phyloP scores from a whole-genome alignment of 1,284 basidiomycete species.

The Tremellales sp. region DNA sequence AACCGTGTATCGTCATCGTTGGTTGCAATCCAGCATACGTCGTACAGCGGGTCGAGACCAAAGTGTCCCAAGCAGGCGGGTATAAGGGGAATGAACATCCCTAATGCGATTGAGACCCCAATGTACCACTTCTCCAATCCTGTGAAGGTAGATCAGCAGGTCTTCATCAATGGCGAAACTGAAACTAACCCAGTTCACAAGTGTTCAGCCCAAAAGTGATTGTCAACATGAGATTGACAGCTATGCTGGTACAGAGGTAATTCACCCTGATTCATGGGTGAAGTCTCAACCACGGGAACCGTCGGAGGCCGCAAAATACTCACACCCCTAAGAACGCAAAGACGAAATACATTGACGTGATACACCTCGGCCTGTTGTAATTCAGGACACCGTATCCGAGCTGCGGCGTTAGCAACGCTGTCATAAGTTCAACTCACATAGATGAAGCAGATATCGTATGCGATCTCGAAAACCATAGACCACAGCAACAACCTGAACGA shows the following conservation, averaged over 20 bases:
- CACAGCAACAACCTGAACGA: constrained; percentile 12
- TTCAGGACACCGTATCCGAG: not conserved
- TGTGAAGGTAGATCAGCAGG: no score
- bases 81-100: constrained; percentile 12
- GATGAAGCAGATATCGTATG: constrained; percentile 14
- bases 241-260: constrained; percentile 10
- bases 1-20: constrained; percentile 10
- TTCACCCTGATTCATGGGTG: constrained; percentile 7
- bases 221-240: constrained; percentile 12
- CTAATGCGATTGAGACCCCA: constrained; percentile 14
- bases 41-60: constrained; percentile 13
- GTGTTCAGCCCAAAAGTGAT: constrained; percentile 7
- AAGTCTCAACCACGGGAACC: not conserved
- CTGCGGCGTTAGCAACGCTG: not conserved
- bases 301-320: not conserved
- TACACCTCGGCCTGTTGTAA: constrained; percentile 1
- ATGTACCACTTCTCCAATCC: constrained; percentile 26
- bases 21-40: constrained; percentile 16
- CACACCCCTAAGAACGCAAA: constrained; percentile 5
- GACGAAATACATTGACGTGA: constrained; percentile 1
- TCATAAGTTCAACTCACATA: constrained; percentile 8
- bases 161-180: no score
- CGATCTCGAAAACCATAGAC: constrained; percentile 9
- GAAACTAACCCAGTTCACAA: not conserved
- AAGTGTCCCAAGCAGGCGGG: constrained; percentile 17